Base-by-base conservation (phyloP, 352 stramenopile species). In the Hyaloperonospora brassicae region DNA sequence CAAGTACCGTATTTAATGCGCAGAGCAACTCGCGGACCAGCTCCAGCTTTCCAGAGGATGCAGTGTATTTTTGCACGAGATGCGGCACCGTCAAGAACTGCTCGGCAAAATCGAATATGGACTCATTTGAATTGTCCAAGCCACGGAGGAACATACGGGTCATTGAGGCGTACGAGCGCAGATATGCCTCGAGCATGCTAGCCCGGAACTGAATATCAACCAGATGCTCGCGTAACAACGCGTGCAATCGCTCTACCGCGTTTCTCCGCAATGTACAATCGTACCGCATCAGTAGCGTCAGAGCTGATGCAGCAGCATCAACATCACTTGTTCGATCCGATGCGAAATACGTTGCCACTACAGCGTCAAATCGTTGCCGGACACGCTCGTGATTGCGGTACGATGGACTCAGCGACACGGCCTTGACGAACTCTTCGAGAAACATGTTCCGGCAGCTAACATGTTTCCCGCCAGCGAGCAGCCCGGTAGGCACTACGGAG, bases 91-190 rank as follows among this genome's bases (percentile, higher is more conserved):
- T 94, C 24, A 94, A 61, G 30, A 94, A 88, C 52, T 94, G 84
- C 23, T 89, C 84, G 5, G 82, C 84, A 55, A 94, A 94, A 58
- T 94, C 84, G 54, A 94, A 93, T 57, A 94, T 89, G 1, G 78
- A 89, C 50, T 94, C 84, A 51, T 70, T 87, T 12, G 80, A 86
- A 27, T 89, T 90, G 5, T 80, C 84, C 5, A 94, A 66, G 2
- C 84, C 84, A 35, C 82, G 80, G 10, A 94, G 53, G 45, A 89
- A 93, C 50, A 84, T 86, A 36, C 59, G 60, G 1, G 80, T 94
- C 70, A 92, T 91, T 7, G 68, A 66, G 1, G 66, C 47, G 50
- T 94, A 94, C 25, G 72, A 87, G 17, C 42, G 58, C 36, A 84
- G 65, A 55, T 92, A 94, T 17, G 73, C 65, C 41, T 93, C 79